Conservation (phyloP, 768 basidiomycete genomes). For the Leccinum boreale region DNA sequence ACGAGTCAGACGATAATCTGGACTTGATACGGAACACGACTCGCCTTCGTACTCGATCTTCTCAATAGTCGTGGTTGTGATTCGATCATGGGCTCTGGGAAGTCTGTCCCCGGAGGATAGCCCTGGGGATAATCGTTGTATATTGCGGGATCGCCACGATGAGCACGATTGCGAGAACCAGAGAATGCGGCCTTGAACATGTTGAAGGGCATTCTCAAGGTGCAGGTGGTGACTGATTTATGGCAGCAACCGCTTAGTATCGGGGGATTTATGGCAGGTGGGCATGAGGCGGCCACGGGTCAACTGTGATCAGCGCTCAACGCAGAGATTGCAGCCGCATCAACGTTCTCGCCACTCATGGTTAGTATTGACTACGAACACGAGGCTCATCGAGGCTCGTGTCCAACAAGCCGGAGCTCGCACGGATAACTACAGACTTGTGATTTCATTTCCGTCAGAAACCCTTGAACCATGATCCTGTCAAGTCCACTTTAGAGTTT, state of each 20-base stretch:
- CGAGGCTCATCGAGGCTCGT: not conserved
- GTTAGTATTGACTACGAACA: constrained; percentile 6
- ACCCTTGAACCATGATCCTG: not conserved
- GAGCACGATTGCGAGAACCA: constrained; percentile 31
- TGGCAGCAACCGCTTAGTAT: constrained; percentile 6
- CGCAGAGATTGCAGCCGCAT: not conserved
- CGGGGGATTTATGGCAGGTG: constrained; percentile 29
- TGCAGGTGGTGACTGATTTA: constrained; percentile 15
- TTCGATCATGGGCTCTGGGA: constrained; percentile 20
- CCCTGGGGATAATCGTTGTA: constrained; percentile 28
- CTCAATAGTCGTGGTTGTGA: constrained; percentile 26
- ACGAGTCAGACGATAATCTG: constrained; percentile 11
- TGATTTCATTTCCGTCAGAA: not conserved
- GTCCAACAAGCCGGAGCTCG: not conserved
- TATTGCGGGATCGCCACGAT: constrained; percentile 24
- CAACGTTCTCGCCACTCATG: not conserved
- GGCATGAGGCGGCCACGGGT: constrained; percentile 33
- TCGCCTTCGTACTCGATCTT: constrained; percentile 27
- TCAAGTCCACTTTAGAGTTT: not conserved
- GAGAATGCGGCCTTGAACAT: constrained; percentile 34
- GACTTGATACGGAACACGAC: constrained; percentile 5
- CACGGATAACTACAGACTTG: not conserved
- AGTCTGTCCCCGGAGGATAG: constrained; percentile 25
- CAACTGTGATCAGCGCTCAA: constrained; percentile 2
- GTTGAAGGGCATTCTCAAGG: constrained; percentile 35